Conservation (phyloP, 192 early-diverging fungal genomes). For the Thamnidium elegans region DNA sequence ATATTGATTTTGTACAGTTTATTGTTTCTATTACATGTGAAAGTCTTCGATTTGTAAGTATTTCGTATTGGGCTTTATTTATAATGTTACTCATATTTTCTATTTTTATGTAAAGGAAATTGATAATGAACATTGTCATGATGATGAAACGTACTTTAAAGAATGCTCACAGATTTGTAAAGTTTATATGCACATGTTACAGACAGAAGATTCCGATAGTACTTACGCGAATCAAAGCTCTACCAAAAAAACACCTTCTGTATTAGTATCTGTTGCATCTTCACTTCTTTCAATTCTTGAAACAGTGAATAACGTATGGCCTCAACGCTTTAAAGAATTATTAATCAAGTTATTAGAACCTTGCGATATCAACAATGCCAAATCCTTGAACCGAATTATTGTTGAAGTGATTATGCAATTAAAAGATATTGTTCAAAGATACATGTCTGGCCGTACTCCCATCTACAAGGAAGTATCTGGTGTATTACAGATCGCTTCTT, state of each 20-base stretch:
- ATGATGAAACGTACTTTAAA: slow-evolving; percentile 12
- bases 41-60: slow-evolving; percentile 27
- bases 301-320: slow-evolving; percentile 24
- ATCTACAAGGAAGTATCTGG: slow-evolving; percentile 46
- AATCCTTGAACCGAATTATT: slow-evolving; percentile 17
- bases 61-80: not conserved
- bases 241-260: slow-evolving; percentile 22
- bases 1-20: slow-evolving; percentile 51
- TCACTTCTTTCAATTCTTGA: slow-evolving; percentile 15
- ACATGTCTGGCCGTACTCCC: slow-evolving; percentile 39
- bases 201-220: slow-evolving; percentile 24
- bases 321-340: slow-evolving; percentile 26
- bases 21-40: slow-evolving; percentile 34
- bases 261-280: slow-evolving; percentile 18
- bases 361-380: not conserved
- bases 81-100: not conserved
- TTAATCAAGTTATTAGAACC: slow-evolving; percentile 6
- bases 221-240: slow-evolving; percentile 7
- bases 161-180: slow-evolving; percentile 5
- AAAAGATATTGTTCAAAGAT: slow-evolving; percentile 29
- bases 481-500: slow-evolving; percentile 37
- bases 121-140: slow-evolving; percentile 7
- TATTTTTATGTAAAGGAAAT: slow-evolving; percentile 5
- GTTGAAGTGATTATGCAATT: slow-evolving; percentile 19
- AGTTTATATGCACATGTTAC: slow-evolving; percentile 11